Evolutionary conservation across 1,284 basidiomycete genomes (phyloP).

Genomic region (Heterobasidion parviporum): DNA sequence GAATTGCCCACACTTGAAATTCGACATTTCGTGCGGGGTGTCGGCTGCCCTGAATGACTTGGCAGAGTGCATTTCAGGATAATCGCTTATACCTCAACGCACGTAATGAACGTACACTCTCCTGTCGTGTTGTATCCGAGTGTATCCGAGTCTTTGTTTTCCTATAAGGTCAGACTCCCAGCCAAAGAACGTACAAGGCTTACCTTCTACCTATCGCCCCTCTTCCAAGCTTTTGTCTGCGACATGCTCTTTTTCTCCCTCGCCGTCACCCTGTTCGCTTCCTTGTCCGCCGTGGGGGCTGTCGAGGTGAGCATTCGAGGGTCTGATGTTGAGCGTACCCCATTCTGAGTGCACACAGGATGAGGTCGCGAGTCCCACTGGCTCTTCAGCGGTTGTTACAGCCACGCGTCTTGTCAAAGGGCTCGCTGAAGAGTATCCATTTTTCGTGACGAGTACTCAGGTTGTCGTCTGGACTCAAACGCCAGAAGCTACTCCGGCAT

Average conservation of each 20-base stretch:
- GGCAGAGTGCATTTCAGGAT: neutral
- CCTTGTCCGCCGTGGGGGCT: neutral
- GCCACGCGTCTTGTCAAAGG: neutral
- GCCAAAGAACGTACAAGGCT: neutral
- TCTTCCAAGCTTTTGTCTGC: neutral
- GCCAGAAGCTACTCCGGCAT: neutral
- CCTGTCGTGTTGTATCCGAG: neutral
- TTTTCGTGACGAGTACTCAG: neutral
- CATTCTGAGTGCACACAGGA: neutral
- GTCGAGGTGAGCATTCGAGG: neutral
- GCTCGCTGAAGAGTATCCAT: neutral
- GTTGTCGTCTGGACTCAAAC: neutral
- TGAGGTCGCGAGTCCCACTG: neutral
- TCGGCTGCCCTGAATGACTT: too few relatives aligned
- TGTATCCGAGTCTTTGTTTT: neutral
- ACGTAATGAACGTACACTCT: neutral
- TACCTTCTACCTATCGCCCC: neutral
- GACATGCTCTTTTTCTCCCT: neutral
- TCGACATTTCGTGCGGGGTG: too few relatives aligned
- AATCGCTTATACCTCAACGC: neutral
- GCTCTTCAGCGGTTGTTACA: neutral
- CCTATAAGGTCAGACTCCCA: neutral
- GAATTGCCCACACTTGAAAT: too few relatives aligned
- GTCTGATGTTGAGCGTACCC: neutral
- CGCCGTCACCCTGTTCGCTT: neutral